Evolutionary conservation across 75 land plant species (phyloP).

Genomic region (Chamaecyparis obtusa): DNA sequence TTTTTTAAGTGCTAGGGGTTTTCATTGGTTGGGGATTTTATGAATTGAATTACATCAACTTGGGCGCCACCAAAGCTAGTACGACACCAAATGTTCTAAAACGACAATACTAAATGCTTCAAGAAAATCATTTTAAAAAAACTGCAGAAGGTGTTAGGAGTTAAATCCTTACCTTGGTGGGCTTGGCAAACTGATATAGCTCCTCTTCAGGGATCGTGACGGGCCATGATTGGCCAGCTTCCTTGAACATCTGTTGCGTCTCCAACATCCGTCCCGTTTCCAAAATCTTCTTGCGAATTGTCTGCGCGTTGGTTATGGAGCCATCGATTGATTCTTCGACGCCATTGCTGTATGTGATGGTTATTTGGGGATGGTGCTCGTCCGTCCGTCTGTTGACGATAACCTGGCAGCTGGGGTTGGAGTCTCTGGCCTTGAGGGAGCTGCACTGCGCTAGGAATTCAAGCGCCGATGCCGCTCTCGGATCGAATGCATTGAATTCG

Average conservation of each 20-base stretch:
- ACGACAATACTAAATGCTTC: not conserved
- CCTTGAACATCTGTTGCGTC: conserved; percentile 93
- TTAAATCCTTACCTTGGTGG: conserved; percentile 43
- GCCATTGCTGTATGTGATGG: conserved; percentile 82
- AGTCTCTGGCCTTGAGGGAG: conserved; percentile 70
- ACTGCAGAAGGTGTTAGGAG: not conserved
- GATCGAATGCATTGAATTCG: conserved; percentile 84
- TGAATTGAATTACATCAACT: not conserved
- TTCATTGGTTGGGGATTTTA: no score
- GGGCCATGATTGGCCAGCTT: conserved; percentile 84
- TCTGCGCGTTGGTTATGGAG: conserved; percentile 56
- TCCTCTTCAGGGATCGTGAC: conserved; percentile 82
- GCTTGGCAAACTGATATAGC: conserved; percentile 29
- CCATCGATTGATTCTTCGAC: conserved; percentile 84
- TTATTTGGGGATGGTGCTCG: conserved; percentile 61
- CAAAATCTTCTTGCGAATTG: conserved; percentile 65
- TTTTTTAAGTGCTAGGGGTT: not conserved
- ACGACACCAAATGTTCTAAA: not conserved
- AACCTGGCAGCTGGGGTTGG: conserved; percentile 82
- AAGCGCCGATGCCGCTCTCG: conserved; percentile 70
- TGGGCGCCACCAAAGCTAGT: not conserved
- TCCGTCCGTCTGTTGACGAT: conserved; percentile 83
- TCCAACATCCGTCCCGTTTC: conserved; percentile 75
- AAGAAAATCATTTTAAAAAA: not conserved
- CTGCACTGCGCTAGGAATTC: conserved; percentile 93